A percentile compares a stretch with the other conserved stretches of the same genome.
Conservation (phyloP, 129 eudicot species). For the Ambrosia trifida region DNA sequence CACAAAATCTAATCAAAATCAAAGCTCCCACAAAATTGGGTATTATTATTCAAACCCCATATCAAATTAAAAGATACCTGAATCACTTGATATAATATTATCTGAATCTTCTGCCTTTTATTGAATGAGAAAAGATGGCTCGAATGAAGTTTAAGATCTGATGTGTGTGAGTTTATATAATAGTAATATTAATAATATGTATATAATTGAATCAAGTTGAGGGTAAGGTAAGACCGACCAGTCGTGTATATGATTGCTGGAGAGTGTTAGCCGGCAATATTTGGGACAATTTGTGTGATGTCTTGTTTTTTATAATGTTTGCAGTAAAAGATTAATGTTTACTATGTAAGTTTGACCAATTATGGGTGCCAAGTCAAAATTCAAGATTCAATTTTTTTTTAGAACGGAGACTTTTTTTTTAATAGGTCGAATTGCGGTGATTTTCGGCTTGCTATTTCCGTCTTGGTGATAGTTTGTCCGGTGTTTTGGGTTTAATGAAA, state of each 20-base stretch:
- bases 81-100: too few species aligned
- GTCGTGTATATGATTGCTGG: slow-evolving; percentile 24
- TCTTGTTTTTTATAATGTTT: not conserved
- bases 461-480: too few species aligned
- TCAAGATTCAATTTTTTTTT: slow-evolving; percentile 13
- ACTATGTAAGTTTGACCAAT: slow-evolving; percentile 23
- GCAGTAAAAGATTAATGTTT: not conserved
- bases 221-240: slow-evolving; percentile 18
- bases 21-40: slow-evolving; percentile 28
- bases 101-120: slow-evolving; percentile 12
- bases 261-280: slow-evolving; percentile 39
- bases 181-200: slow-evolving; percentile 23
- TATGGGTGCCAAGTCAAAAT: slow-evolving; percentile 8
- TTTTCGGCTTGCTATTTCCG: too few species aligned
- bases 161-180: slow-evolving; percentile 19
- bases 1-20: slow-evolving; percentile 16
- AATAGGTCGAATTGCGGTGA: too few species aligned
- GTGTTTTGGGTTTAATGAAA: too few species aligned
- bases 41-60: not conserved
- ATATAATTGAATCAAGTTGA: slow-evolving; percentile 29
- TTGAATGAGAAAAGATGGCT: slow-evolving; percentile 32
- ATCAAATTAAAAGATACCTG: slow-evolving; percentile 20
- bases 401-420: not conserved
- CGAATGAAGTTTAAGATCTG: slow-evolving; percentile 35
- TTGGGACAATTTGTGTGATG: slow-evolving; percentile 25